A percentile compares a stretch with the other conserved stretches of the same genome.
Conservation (phyloP, 371 early-diverging fungal genomes). For the Pancytospora epiphaga region DNA sequence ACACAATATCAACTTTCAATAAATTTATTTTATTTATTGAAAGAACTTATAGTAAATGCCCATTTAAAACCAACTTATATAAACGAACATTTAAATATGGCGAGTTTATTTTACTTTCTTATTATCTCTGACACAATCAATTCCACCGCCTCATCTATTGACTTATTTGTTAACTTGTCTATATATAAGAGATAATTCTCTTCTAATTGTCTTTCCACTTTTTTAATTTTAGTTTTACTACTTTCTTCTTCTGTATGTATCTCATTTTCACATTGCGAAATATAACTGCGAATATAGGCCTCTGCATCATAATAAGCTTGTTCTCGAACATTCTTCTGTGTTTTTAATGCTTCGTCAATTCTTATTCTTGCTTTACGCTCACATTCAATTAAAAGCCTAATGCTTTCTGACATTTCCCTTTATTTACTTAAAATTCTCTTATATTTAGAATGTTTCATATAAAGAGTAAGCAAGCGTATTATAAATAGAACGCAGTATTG, state of each 20-base stretch:
- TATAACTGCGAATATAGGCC: not conserved
- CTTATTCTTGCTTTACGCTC: conserved; percentile 36
- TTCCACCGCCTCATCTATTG: conserved; percentile 7
- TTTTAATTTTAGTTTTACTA: conserved; percentile 14
- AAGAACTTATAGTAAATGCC: not conserved
- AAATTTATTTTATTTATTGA: no score
- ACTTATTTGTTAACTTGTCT: not conserved
- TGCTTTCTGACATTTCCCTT: conserved; percentile 32
- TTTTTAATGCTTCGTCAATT: conserved; percentile 15
- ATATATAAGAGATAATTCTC: conserved; percentile 10
- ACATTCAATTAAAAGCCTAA: conserved; percentile 38
- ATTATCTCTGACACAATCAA: conserved; percentile 16
- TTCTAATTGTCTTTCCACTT: conserved; percentile 12
- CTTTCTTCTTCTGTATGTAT: conserved; percentile 10
- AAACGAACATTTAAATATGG: not conserved
- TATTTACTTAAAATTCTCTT: not conserved
- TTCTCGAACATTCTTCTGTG: conserved; percentile 15
- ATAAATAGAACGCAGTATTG: no score
- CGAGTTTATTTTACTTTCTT: not conserved
- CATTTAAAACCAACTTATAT: not conserved
- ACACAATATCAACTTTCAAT: no score
- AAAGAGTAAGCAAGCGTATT: no score
- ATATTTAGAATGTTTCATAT: no score
- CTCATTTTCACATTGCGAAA: conserved; percentile 3
- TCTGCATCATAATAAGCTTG: conserved; percentile 41